Base-by-base conservation (phyloP, 306 rosid genomes). In the Cicer chorassanicum region DNA sequence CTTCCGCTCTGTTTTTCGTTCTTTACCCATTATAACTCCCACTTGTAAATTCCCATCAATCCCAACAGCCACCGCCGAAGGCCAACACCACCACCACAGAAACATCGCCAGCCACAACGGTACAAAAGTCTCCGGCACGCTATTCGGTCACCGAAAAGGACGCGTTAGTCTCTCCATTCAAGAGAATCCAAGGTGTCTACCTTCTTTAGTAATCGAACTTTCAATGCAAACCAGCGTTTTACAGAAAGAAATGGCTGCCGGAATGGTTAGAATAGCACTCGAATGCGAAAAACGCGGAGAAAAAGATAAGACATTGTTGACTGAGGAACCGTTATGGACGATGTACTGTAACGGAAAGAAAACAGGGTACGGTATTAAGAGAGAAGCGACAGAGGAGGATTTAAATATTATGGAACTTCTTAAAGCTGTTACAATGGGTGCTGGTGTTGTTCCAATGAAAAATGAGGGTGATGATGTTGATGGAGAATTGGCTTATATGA, bases 301-400 rank as follows among this genome's bases (percentile, higher is more conserved):
- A 0, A 93, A 85, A 65, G 89, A 91, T 44, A 89, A 77, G 79
- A 86, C 89, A 0, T 65, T n/a, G 73, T 21, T 93, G 1, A 3
- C 78, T 42, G 91, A 93, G 0, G 98, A 93, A 73, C 89, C 85
- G 0, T 1, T 84, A 0, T 93, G 98, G 98, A 81, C 90, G 0
- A 93, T 91, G 93, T 93, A 46, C 6, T 93, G 91, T 48, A 91
- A 93, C 0, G 98, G 97, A 21, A 93, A 93, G 82, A 93, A 91
- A 69, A 74, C 42, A 0, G 98, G 98, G 0, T 91, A 91, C 12
- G 96, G 89, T 3, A 83, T 89, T 7, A 88, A 56, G 80, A 88
- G 96, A 68, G 96, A 89, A 6, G 85, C 97, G 0, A 53, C 85
- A 0, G 96, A 80, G 16, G 96, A 89, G 36, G 98, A 93, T 8